phyloP scores from a whole-genome alignment of 257 asterid species.

The Solanum ossicruentum region DNA sequence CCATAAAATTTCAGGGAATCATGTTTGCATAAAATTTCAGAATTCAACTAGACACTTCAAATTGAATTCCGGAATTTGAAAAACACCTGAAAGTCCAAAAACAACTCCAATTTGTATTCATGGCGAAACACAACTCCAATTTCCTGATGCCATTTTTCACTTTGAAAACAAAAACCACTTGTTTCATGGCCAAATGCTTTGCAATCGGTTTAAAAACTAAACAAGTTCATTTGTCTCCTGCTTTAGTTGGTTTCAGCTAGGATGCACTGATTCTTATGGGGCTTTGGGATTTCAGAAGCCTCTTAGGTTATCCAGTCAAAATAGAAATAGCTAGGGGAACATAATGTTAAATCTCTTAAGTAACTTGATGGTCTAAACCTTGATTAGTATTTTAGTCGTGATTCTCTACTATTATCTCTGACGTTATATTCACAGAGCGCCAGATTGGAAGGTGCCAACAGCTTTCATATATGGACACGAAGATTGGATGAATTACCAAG shows the following conservation, averaged over 20 bases:
- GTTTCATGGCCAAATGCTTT: background rate
- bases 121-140: background rate
- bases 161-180: background rate
- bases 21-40: background rate
- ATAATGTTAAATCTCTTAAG: background rate
- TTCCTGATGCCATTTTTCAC: background rate
- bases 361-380: background rate
- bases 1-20: background rate
- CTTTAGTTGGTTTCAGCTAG: background rate
- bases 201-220: background rate
- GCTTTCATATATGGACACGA: conserved; percentile 66
- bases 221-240: background rate
- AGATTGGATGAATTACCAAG: conserved; percentile 80
- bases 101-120: background rate
- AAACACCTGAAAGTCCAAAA: background rate
- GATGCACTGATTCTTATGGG: background rate
- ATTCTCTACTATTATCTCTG: background rate
- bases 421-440: conserved; percentile 30
- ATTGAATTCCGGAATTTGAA: background rate
- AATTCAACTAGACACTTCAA: background rate
- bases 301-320: background rate
- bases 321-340: background rate
- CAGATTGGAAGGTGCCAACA: conserved; percentile 80
- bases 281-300: background rate
- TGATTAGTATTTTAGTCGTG: background rate